phyloP scores from a whole-genome alignment of 768 basidiomycete genomes.

The Phaeotremella skinneri region DNA sequence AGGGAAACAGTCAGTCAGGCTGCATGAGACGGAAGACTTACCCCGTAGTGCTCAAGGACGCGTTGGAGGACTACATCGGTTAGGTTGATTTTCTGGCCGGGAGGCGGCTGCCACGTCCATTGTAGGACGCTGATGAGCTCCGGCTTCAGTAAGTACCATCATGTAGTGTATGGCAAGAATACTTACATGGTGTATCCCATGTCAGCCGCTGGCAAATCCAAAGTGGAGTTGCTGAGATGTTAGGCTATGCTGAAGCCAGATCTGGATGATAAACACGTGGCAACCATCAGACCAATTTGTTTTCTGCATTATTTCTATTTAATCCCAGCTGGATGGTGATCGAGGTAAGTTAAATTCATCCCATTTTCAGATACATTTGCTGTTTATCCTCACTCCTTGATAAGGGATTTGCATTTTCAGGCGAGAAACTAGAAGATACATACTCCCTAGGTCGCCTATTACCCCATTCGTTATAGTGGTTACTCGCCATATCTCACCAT shows the following conservation, averaged over 20 bases:
- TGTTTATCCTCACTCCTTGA: not conserved
- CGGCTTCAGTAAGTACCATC: no score
- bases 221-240: not conserved
- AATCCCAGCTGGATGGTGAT: not conserved
- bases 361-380: no score
- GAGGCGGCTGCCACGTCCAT: constrained; percentile 32
- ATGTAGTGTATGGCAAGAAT: no score
- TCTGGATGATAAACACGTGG: not conserved
- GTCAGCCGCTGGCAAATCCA: not conserved
- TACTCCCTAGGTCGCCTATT: no score
- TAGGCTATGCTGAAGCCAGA: not conserved
- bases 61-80: constrained; percentile 34
- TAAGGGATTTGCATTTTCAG: no score
- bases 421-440: no score
- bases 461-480: no score
- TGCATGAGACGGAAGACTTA: constrained; percentile 11
- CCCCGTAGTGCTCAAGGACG: constrained; percentile 37
- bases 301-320: not conserved
- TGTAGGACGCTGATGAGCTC: constrained; percentile 39
- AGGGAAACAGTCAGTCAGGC: not conserved
- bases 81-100: constrained; percentile 17
- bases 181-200: constrained; percentile 3
- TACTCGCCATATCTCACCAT: not conserved
- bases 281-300: not conserved
- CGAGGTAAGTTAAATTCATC: no score